Evolutionary conservation across 805 yeast species (phyloP), one percentile per base, ranked within the genome.

Genomic region (Wickerhamomyces pijperi): DNA sequence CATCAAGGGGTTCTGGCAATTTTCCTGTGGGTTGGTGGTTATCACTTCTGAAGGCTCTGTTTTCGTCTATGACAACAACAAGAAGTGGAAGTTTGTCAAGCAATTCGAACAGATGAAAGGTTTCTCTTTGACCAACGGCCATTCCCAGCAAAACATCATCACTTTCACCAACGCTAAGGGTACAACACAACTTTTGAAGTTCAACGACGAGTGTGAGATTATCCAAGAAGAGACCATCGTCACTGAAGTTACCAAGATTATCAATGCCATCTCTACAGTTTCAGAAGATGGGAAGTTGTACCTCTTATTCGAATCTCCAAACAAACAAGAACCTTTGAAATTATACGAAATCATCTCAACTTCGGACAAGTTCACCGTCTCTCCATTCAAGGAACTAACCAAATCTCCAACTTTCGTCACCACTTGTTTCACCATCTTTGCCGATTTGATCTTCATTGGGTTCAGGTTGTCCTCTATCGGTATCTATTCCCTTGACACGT

Each of bases 391-490:
- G 14, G 36, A 34, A 2, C 49, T 58, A 3, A 62, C 51, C 15
- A 74, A 72, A 28, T 69, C 70, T 4, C 64, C 63, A 11, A 64
- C 68, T 15, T 76, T 82, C 48, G 70, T 76, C 1, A 65, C 81
- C 0, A 76, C 90, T 0, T 70, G 78, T n/a, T 51, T 79, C 20
- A 65, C 59, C 19, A 58, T 65, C 29, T 74, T 70, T 45, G 42
- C 53, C 2, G 46, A 59, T 16, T 61, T 64, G 56, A 50, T 84
- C 2, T 50, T 81, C 15, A 57, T 86, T 16, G 94, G 92, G 0
- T 82, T 92, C 3, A 63, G 95, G 44, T 75, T 70, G 49, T 82
- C 85, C 14, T 73, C 83, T 0, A 32, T 86, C 4, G 75, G 78
- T 2, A 54, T 78, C 1, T 82, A 73, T 47, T 64, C 70, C 35